Conservation (phyloP, 306 rosid genomes). For the Trifolium subterraneum region DNA sequence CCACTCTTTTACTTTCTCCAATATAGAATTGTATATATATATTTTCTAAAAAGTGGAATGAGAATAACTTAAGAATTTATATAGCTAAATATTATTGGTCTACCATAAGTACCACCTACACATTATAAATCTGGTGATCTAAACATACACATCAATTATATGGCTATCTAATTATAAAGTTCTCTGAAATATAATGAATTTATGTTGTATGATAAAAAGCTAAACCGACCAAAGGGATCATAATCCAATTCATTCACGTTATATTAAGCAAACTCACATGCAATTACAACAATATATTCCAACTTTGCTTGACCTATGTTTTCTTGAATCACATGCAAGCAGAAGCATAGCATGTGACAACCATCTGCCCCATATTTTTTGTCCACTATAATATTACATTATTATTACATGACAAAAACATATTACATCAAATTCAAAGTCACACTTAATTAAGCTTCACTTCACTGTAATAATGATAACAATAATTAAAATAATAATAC, state of each 20-base stretch:
- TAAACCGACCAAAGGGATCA: conserved; percentile 30
- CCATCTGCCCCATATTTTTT: conserved; percentile 33
- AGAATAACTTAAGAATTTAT: too few species aligned
- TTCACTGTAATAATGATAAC: conserved; percentile 11
- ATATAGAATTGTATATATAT: too few species aligned
- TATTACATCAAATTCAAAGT: conserved; percentile 39
- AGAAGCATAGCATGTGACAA: conserved; percentile 14
- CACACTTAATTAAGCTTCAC: conserved; percentile 35
- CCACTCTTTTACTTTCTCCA: too few species aligned
- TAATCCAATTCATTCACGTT: conserved; percentile 49
- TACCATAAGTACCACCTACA: background rate
- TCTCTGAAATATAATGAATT: conserved; percentile 2
- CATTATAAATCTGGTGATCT: background rate
- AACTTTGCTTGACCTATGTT: conserved; percentile 42
- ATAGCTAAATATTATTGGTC: too few species aligned
- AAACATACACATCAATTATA: background rate
- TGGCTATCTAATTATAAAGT: background rate
- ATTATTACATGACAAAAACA: conserved; percentile 32
- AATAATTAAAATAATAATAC: background rate
- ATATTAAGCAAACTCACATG: conserved; percentile 50
- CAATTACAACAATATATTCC: conserved; percentile 38
- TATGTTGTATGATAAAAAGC: conserved; percentile 12
- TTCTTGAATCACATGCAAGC: conserved; percentile 43
- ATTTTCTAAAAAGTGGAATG: too few species aligned
- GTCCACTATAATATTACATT: conserved; percentile 9